A percentile compares a stretch with the other conserved stretches of the same genome.
phyloP scores from a whole-genome alignment of 108 stramenopile genomes.

The Aurantiochytrium sp. region DNA sequence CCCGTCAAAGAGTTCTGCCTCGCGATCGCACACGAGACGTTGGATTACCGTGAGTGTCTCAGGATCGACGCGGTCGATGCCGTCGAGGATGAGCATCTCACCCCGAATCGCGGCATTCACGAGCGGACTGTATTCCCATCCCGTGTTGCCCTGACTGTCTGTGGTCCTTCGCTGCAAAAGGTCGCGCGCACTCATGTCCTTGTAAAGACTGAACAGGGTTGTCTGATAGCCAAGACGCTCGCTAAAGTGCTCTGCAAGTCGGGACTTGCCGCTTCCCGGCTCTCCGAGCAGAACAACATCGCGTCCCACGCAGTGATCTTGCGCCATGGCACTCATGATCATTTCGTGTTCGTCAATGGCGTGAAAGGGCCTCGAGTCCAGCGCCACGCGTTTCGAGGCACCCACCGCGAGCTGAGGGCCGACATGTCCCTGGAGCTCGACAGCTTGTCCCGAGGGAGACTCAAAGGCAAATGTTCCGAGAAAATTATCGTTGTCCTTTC shows the following conservation, averaged over 20 bases:
- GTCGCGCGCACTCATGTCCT: slow-evolving; percentile 69
- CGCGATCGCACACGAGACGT: slow-evolving; percentile 73
- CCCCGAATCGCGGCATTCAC: slow-evolving; percentile 20
- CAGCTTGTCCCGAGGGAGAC: not conserved
- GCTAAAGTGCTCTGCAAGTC: slow-evolving; percentile 45
- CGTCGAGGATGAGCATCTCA: slow-evolving; percentile 57
- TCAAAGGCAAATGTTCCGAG: too few species aligned
- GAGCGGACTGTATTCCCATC: slow-evolving; percentile 25
- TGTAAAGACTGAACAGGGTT: slow-evolving; percentile 54
- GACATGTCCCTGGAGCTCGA: not conserved
- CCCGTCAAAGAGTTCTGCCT: slow-evolving; percentile 70
- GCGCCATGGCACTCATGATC: not conserved
- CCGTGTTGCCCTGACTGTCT: slow-evolving; percentile 22
- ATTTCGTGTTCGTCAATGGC: not conserved
- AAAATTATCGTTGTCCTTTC: too few species aligned
- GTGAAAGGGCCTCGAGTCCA: not conserved
- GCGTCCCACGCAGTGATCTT: slow-evolving; percentile 30
- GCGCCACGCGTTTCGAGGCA: not conserved
- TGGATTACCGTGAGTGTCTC: slow-evolving; percentile 75
- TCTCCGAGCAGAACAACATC: slow-evolving; percentile 57
- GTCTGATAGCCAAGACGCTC: slow-evolving; percentile 40
- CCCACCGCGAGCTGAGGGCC: not conserved
- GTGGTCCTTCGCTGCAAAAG: slow-evolving; percentile 43
- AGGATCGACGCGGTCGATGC: slow-evolving; percentile 69
- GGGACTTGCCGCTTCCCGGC: slow-evolving; percentile 64